Percentiles rank a stretch among this genome's conserved stretches.
These are phyloP conservation scores for Yamadazyma nakazawae DNA, from an alignment of 805 yeast genomes.

Conservation along the genomic window DNA sequence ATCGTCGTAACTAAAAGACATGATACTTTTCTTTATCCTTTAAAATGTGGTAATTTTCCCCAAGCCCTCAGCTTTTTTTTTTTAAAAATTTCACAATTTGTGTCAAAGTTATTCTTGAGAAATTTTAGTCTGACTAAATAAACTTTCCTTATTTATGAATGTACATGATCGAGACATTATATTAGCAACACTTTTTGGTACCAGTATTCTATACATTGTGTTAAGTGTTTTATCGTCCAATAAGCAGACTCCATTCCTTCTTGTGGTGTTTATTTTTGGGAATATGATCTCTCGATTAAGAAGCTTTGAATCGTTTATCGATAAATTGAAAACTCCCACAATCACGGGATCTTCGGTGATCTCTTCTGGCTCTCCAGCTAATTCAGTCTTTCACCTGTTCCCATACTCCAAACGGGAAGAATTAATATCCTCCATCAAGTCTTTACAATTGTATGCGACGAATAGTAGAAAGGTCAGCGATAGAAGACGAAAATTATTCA, in stretches of 20 bases:
- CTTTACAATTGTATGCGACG: conserved; percentile 42
- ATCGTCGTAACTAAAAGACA: conserved; percentile 36
- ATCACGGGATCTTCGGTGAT: neutral
- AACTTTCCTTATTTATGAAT: conserved; percentile 1
- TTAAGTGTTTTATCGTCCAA: conserved; percentile 17
- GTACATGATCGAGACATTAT: conserved; percentile 19
- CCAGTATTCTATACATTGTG: conserved; percentile 19
- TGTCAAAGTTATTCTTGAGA: too few species aligned
- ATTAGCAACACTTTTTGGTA: conserved; percentile 14
- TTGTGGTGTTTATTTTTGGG: conserved; percentile 26
- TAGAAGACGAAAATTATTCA: conserved; percentile 40
- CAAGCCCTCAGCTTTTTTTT: too few species aligned
- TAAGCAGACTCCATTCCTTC: conserved; percentile 26
- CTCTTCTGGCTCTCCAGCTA: neutral
- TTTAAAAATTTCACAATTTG: too few species aligned
- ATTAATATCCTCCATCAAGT: conserved; percentile 41
- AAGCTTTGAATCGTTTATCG: conserved; percentile 5
- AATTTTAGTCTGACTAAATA: neutral
- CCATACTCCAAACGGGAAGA: conserved; percentile 17
- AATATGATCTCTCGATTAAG: conserved; percentile 27
- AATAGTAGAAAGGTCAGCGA: conserved; percentile 45
- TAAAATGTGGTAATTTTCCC: neutral
- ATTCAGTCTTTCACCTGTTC: conserved; percentile 4
- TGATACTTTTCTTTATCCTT: neutral
- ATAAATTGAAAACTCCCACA: conserved; percentile 1